Conservation (phyloP, 305 asterid species). For the Fraxinus floribunda region DNA sequence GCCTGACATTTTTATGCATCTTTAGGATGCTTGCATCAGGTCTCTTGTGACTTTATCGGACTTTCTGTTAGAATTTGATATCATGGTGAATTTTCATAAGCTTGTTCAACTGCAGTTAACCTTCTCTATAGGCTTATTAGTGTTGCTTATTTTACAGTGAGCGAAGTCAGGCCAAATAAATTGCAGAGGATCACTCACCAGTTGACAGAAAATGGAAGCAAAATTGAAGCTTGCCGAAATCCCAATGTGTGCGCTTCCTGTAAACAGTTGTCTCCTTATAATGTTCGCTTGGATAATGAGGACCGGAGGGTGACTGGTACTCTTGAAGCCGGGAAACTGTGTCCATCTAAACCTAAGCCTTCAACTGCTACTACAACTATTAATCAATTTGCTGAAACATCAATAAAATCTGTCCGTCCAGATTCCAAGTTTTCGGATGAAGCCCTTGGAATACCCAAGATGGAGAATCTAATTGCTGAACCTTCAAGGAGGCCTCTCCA, state of each 20-base stretch:
- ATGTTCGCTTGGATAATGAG: slow-evolving; percentile 27
- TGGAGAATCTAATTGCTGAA: slow-evolving; percentile 22
- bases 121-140: slow-evolving; percentile 32
- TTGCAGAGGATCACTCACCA: slow-evolving; percentile 44
- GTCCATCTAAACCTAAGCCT: slow-evolving; percentile 33
- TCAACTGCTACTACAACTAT: not conserved
- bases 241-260: slow-evolving; percentile 31
- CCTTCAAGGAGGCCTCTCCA: slow-evolving; percentile 51
- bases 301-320: slow-evolving; percentile 44
- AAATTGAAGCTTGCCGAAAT: slow-evolving; percentile 40
- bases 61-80: slow-evolving; percentile 14
- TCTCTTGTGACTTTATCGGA: slow-evolving; percentile 4
- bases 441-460: slow-evolving; percentile 18
- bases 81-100: slow-evolving; percentile 15
- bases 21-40: slow-evolving; percentile 19
- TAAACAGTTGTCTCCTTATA: slow-evolving; percentile 34
- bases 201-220: slow-evolving; percentile 49
- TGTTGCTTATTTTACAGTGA: slow-evolving; percentile 53
- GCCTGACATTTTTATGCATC: not conserved
- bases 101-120: slow-evolving; percentile 25
- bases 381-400: slow-evolving; percentile 13
- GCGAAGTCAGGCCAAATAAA: slow-evolving; percentile 60
- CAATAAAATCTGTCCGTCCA: slow-evolving; percentile 1
- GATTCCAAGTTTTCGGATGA: slow-evolving; percentile 11
- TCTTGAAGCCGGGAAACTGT: slow-evolving; percentile 33